Evolutionary conservation across 306 rosid species (phyloP), one percentile per base, ranked within the genome.

Genomic region (Psophocarpus tetragonolobus): DNA sequence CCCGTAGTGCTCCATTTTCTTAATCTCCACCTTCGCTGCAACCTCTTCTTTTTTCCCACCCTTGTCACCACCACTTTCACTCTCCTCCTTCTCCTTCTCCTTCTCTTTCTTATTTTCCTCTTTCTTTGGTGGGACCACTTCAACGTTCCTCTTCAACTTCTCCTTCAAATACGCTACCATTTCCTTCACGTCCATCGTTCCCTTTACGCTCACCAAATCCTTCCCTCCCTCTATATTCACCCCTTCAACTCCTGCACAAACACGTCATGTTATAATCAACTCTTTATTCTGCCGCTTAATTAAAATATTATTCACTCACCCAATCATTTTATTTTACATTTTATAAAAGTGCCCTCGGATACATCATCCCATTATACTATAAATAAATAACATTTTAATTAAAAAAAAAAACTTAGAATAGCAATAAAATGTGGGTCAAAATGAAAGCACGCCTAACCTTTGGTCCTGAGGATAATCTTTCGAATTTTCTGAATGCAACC

Each of bases 401-500:
- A 10, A 17, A 64, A 36, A 17, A 10, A 17, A 64, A 36, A 17
- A 35, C 8, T 64, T 21, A 2, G 17, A 8, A 8, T 11, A 13
- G 29, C 0, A 24, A 50, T 20, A 64, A 63, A 68, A 63, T 39
- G 30, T 8, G 41, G 71, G 84, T 66, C 78, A 66, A 64, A 58
- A 42, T 65, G 5, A 12, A 8, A 4, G 23, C 7, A 5, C 13
- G 54, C 47, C 84, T 84, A 62, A 91, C 99, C 99, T 65, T 85
- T 85, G 45, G 39, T 67, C 45, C 83, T 91, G 64, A 12, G 50
- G 63, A 92, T 82, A 71, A 82, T 81, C 81, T 65, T 90, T 20
- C 75, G 82, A 74, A 95, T 90, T 84, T 95, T 95, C 3, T 79
- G 76, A 8, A 88, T 84, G 81, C 99, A 95, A 3, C 94, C 97